Base-by-base conservation (phyloP, 371 early-diverging fungal species). In the Saksenaea vasiformis region DNA sequence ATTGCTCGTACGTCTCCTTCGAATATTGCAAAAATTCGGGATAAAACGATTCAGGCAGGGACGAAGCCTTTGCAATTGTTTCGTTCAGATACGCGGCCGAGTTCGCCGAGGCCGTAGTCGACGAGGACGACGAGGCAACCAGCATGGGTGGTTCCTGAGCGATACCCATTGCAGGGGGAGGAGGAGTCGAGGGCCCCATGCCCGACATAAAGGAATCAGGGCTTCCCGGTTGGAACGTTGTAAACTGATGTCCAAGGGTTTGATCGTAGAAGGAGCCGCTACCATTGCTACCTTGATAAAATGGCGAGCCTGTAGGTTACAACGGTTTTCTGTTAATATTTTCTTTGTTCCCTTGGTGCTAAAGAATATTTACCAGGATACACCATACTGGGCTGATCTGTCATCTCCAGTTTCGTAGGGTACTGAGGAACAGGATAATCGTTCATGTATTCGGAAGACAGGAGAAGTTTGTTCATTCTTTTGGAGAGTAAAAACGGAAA, bases 21-120 rank as follows among this genome's bases (percentile, higher is more conserved):
- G 77, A 76, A 53, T 79, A 79, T 27, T 79, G 77, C 19, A 76
- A 65, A 53, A 79, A 79, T 58, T 79, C 79, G 34, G 79, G 79
- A 54, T 76, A 79, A 59, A 79, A 79, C 14, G 79, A 76, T 36
- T 79, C 79, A 5, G 79, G 79, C 17, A 79, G 59, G 14, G 79
- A 70, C 13, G 79, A 73, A 1, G 74, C 76, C 60, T 74, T 79
- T 53, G 76, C 79, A 38, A 79, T 70, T 8, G 80, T 74, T 44
- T 79, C 72, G 54, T 60, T 69, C 17, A 75, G 64, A 54, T 69
- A 75, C 54, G 69, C 59, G 13, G 68, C 54, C 15, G 72, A 68
- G 14, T 73, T 70, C 17, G 69, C 51, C 31, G 71, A 64, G 7
- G 68, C 59, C 17, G 71, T 66, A 19, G 67, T 63, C 5, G 60